These are phyloP conservation scores for Kluyveromyces dobzhanskii DNA, from an alignment of 805 yeast species.

Conservation along the genomic window DNA sequence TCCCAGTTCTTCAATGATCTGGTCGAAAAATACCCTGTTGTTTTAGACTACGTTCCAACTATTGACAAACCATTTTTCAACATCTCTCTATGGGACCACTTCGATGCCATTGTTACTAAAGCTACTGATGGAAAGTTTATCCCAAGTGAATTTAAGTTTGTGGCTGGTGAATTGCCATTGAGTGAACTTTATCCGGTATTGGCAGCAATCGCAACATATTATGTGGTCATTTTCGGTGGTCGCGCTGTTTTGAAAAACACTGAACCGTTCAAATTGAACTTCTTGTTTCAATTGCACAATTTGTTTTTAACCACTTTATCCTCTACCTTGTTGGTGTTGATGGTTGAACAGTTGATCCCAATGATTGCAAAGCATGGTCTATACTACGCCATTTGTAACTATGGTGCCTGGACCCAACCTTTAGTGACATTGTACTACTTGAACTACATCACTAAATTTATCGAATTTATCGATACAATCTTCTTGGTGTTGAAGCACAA, in stretches of 20 bases:
- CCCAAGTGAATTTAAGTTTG: constrained; percentile 50
- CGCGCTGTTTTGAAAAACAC: constrained; percentile 48
- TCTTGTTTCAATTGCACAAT: constrained; percentile 80
- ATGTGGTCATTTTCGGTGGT: constrained; percentile 80
- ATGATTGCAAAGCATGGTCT: constrained; percentile 66
- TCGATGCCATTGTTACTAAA: constrained; percentile 16
- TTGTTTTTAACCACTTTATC: constrained; percentile 64
- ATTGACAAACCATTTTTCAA: constrained; percentile 30
- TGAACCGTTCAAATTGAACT: constrained; percentile 66
- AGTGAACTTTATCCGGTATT: constrained; percentile 56
- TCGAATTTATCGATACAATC: constrained; percentile 85
- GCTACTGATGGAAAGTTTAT: constrained; percentile 21
- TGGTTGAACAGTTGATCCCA: constrained; percentile 81
- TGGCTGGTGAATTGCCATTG: constrained; percentile 56
- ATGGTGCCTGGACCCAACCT: constrained; percentile 72
- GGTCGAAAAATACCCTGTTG: constrained; percentile 15
- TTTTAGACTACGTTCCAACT: constrained; percentile 21
- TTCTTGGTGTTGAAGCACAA: constrained; percentile 88
- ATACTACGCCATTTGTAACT: constrained; percentile 74
- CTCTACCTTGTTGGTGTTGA: constrained; percentile 52
- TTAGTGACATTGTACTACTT: constrained; percentile 80
- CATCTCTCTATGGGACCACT: constrained; percentile 25
- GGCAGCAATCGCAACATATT: constrained; percentile 58
- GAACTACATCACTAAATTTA: constrained; percentile 82
- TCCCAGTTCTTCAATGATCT: constrained; percentile 14